phyloP scores from a whole-genome alignment of 345 rosid genomes.

The Erucastrum elatum region DNA sequence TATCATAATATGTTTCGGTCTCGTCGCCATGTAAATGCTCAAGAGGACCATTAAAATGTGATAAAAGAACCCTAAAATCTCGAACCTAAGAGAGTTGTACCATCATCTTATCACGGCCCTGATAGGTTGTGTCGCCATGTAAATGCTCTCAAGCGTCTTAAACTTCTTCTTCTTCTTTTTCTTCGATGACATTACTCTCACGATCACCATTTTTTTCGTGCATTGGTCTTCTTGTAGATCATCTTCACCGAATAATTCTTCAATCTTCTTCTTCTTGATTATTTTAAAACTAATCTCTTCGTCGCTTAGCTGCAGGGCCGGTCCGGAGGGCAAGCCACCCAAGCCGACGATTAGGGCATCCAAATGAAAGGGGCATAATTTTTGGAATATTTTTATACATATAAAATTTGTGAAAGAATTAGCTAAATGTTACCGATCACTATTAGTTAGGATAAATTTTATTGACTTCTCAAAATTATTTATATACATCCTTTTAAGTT shows the following conservation, averaged over 20 bases:
- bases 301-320: conserved; percentile 34
- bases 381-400: too few species aligned
- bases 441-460: too few species aligned
- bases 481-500: too few species aligned
- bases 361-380: too few species aligned
- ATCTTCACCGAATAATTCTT: conserved; percentile 31
- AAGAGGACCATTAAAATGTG: neutral
- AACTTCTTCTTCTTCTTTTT: conserved; percentile 32
- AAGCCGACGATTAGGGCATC: too few species aligned
- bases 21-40: conserved; percentile 33
- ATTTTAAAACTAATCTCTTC: conserved; percentile 15
- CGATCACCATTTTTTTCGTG: conserved; percentile 7
- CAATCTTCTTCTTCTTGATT: conserved; percentile 34
- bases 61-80: neutral
- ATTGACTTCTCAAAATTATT: too few species aligned
- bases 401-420: too few species aligned
- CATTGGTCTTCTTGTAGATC: conserved; percentile 26
- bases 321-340: too few species aligned
- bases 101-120: conserved; percentile 23
- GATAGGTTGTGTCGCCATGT: conserved; percentile 35
- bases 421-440: too few species aligned
- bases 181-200: conserved; percentile 29
- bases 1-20: conserved; percentile 8
- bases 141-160: conserved; percentile 36
- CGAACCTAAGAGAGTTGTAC: conserved; percentile 10